Evolutionary conservation across 2,329 filamentous ascomycete species (phyloP), one percentile per base, ranked within the genome.

Genomic region (Magnaporthiopsis incrustans): DNA sequence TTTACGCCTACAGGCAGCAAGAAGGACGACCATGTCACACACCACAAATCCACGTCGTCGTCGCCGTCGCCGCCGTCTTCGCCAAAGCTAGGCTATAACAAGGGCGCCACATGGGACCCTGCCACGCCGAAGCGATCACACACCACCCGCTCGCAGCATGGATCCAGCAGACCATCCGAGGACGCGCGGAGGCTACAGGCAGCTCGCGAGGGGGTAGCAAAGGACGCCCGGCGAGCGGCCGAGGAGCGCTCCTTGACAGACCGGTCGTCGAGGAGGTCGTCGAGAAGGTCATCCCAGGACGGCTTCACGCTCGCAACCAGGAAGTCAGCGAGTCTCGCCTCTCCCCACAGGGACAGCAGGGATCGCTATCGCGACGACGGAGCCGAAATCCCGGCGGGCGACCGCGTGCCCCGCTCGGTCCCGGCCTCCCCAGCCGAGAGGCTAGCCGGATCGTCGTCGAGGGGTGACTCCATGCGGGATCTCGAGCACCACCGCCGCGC

Each of bases 101-200:
- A 32, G 59, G 27, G 57, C 35, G 33, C 18, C 32, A 25, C 50
- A 25, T 44, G 32, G 64, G 67, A 64, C 57, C 61, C 63, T 63
- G 67, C 67, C 18, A 26, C 27, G 50, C 64, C 60, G 56, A 69
- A 66, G 67, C 67, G 68, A 35, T 68, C 69, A 58, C 66, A 30
- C 56, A 70, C 66, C 57, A 65, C 65, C 60, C 65, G 66, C 59
- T 69, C 68, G 56, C 63, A 61, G 27, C 60, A 61, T 64, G 66
- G 67, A 62, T 70, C 67, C 44, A 65, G 57, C 64, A 66, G 64
- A 66, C 61, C 50, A 63, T 66, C 68, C 44, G 67, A 68, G 65
- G 69, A 68, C 63, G 65, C 22, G 15, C 25, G 25, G 53, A 63
- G 38, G 44, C 57, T 63, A 2, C 57, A 53, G 57, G 58, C 58